Base-by-base conservation (phyloP, 148 eudicot species). In the Fagopyrum esculentum region DNA sequence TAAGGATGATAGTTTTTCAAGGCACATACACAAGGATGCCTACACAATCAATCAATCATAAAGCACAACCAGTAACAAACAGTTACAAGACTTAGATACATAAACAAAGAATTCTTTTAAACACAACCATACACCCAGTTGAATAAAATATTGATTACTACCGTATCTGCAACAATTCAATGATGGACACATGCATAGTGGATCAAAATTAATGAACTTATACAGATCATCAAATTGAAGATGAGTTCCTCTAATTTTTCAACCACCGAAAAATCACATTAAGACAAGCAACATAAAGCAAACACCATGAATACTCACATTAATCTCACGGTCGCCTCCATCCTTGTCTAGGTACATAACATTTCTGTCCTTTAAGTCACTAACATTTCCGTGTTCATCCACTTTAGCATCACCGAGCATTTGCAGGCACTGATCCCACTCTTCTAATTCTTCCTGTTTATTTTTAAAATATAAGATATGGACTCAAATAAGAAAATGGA, bases 351-450 rank as follows among this genome's bases (percentile, higher is more conserved):
- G 80, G 85, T 89, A 95, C 91, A 90, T 89, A 81, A 79, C 77
- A 81, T 80, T 85, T 81, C 81, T 85, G 48, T 87, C 93, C 82
- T 86, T 92, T 12, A 83, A 72, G 81, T 86, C 87, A 54, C 84
- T 85, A 69, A 92, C 84, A 80, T 90, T 89, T 48, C 98, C 97
- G 66, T 87, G 80, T 73, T 95, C 97, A 83, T 95, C 98, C 76
- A 90, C 91, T 80, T 82, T 89, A 73, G 96, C 97, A 80, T 90
- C 96, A 74, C 98, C 97, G 47, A 95, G 98, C 96, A 90, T 90
- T 80, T 85, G 85, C 69, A 95, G 85, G 80, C 98, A 95, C 73
- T 95, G 97, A 76, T 95, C 98, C 98, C 98, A 95, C 80, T 95
- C 98, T 86, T 92, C 90, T 82, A 92, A 60, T 80, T 95, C 98